phyloP scores from a whole-genome alignment of 108 stramenopile genomes.

The Cyclotella kingstonii region DNA sequence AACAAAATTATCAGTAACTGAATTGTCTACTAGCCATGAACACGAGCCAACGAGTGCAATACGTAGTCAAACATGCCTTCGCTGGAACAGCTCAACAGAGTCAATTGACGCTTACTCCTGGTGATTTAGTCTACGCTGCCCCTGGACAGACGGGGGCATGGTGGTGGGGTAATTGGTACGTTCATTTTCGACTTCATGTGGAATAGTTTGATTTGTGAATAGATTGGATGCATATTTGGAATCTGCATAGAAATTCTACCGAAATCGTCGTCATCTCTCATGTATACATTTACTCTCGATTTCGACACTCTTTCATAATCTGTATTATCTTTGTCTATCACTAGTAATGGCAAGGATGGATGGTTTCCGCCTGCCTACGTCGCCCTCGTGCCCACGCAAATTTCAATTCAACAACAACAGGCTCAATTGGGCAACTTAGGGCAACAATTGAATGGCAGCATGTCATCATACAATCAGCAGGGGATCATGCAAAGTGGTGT shows the following conservation, averaged over 20 bases:
- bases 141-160: slow-evolving; percentile 72
- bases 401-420: slow-evolving; percentile 30
- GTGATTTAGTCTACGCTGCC: slow-evolving; percentile 59
- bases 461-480: too few species aligned
- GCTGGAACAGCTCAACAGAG: slow-evolving; percentile 66
- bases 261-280: not conserved
- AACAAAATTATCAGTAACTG: too few species aligned
- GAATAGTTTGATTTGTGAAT: too few species aligned
- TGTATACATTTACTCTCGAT: not conserved
- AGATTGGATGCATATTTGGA: too few species aligned
- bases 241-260: too few species aligned
- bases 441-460: slow-evolving; percentile 23
- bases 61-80: slow-evolving; percentile 80
- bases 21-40: too few species aligned
- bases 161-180: slow-evolving; percentile 79
- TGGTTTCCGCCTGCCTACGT: slow-evolving; percentile 89
- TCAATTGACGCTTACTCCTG: slow-evolving; percentile 71
- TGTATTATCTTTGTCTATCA: not conserved
- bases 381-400: slow-evolving; percentile 13
- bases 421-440: slow-evolving; percentile 18
- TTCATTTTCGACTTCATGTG: not conserved
- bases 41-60: slow-evolving; percentile 31
- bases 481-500: too few species aligned
- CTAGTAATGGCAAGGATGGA: slow-evolving; percentile 65
- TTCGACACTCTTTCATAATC: slow-evolving; percentile 2